Evolutionary conservation across 1,139 yeast genomes (phyloP).

Genomic region (Lodderomyces beijingensis): DNA sequence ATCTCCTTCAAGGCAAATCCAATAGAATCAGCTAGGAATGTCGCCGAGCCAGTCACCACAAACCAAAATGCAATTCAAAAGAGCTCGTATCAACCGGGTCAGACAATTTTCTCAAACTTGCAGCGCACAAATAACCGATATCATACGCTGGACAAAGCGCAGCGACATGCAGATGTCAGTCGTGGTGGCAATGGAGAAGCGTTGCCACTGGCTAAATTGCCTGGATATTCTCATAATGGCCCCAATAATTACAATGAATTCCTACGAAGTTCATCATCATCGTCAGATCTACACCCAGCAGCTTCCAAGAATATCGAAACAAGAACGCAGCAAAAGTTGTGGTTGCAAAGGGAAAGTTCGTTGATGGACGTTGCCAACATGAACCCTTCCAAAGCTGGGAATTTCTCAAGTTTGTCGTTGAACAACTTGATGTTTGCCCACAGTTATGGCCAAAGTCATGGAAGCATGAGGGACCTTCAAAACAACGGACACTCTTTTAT

Average conservation of each 20-base stretch:
- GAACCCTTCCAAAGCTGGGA: constrained; percentile 30
- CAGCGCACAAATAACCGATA: constrained; percentile 39
- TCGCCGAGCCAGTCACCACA: constrained; percentile 36
- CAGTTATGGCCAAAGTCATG: constrained; percentile 22
- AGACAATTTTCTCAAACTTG: constrained; percentile 41
- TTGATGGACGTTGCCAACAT: constrained; percentile 50
- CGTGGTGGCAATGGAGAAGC: too few relatives aligned
- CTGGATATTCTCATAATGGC: neutral
- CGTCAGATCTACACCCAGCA: constrained; percentile 10
- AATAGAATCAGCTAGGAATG: constrained; percentile 15
- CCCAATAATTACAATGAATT: constrained; percentile 30
- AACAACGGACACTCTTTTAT: constrained; percentile 2
- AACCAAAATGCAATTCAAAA: constrained; percentile 30
- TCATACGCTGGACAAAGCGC: constrained; percentile 15
- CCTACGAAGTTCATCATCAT: constrained; percentile 17
- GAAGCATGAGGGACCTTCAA: constrained; percentile 21
- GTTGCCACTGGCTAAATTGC: constrained; percentile 7
- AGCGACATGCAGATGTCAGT: too few relatives aligned
- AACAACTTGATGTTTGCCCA: constrained; percentile 46
- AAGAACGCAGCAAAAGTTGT: constrained; percentile 75
- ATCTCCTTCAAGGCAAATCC: constrained; percentile 36
- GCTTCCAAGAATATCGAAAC: constrained; percentile 30
- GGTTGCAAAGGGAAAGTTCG: constrained; percentile 79
- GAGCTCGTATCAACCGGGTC: constrained; percentile 43
- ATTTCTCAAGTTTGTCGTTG: constrained; percentile 42